Percentiles rank a stretch among this genome's conserved stretches.
These are phyloP conservation scores for Somion occarium DNA, from an alignment of 1,284 basidiomycete species.

Conservation along the genomic window DNA sequence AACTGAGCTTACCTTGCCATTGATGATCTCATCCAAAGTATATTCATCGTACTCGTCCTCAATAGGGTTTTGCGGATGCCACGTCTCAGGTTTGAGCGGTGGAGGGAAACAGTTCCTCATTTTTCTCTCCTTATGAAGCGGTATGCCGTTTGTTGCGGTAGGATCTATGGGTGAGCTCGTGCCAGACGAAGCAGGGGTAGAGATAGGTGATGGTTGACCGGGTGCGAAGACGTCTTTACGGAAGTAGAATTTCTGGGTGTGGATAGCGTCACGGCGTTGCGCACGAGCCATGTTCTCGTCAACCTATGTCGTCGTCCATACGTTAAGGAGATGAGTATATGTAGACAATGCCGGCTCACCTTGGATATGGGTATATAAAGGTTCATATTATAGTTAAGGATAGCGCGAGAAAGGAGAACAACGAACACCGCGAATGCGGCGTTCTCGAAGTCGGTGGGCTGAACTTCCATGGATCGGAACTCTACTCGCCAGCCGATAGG, in stretches of 20 bases:
- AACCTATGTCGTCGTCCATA: constrained; percentile 77
- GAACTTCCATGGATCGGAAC: constrained; percentile 98
- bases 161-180: constrained; percentile 42
- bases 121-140: constrained; percentile 51
- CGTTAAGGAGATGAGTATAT: constrained; percentile 1
- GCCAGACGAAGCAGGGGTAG: constrained; percentile 39
- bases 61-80: constrained; percentile 41
- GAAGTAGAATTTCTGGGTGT: constrained; percentile 82
- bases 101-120: constrained; percentile 68
- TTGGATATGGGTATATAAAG: constrained; percentile 97
- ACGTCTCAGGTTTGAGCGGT: constrained; percentile 46
- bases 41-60: constrained; percentile 90
- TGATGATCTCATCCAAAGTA: constrained; percentile 91
- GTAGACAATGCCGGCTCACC: constrained; percentile 47
- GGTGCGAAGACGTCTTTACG: constrained; percentile 81
- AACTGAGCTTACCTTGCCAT: constrained; percentile 64
- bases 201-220: constrained; percentile 21
- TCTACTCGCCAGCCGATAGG: constrained; percentile 98
- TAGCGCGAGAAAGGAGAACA: constrained; percentile 90
- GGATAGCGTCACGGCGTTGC: constrained; percentile 80
- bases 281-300: constrained; percentile 96
- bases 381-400: constrained; percentile 88
- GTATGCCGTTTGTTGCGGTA: constrained; percentile 18
- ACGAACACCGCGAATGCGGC: constrained; percentile 95
- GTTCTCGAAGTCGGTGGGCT: constrained; percentile 98